Evolutionary conservation across 2,329 filamentous ascomycete genomes (phyloP).

Genomic region (Cordyceps fumosorosea): DNA sequence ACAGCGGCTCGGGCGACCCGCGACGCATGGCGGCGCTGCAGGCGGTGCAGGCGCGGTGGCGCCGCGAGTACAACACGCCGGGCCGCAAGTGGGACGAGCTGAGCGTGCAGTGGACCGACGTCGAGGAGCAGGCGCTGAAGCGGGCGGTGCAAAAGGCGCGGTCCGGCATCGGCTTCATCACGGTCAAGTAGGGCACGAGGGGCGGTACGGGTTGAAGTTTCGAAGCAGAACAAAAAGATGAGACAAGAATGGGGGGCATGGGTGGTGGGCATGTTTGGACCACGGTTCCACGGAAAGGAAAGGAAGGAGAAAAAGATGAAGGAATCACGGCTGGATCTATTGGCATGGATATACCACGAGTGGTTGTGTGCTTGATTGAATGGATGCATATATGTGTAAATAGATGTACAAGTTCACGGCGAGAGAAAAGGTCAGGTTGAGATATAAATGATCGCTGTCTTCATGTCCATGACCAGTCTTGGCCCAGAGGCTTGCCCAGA

Average conservation of each 20-base stretch:
- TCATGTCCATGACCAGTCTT: conserved; percentile 1
- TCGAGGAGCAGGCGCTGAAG: conserved; percentile 56
- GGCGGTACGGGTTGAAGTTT: no score
- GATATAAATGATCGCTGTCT: not conserved
- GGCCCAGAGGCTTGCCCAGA: not conserved
- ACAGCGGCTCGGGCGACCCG: conserved; percentile 62
- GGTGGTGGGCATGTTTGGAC: not conserved
- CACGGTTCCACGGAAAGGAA: not conserved
- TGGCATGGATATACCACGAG: not conserved
- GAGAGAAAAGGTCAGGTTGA: not conserved
- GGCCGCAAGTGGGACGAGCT: conserved; percentile 61
- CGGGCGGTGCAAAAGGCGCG: conserved; percentile 51
- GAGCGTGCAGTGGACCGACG: conserved; percentile 61
- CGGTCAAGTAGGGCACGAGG: conserved; percentile 60
- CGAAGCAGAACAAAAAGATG: not conserved
- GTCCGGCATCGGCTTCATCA: conserved; percentile 57
- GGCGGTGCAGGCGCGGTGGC: conserved; percentile 53
- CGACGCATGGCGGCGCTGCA: conserved; percentile 58
- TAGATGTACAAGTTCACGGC: not conserved
- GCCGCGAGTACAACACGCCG: conserved; percentile 56
- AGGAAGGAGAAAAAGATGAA: not conserved
- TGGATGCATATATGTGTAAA: not conserved
- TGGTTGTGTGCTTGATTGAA: not conserved
- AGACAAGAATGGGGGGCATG: not conserved
- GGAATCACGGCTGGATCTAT: not conserved